Evolutionary conservation across 805 yeast genomes (phyloP), one percentile per base, ranked within the genome.

Genomic region (Phaffomyces antillensis): DNA sequence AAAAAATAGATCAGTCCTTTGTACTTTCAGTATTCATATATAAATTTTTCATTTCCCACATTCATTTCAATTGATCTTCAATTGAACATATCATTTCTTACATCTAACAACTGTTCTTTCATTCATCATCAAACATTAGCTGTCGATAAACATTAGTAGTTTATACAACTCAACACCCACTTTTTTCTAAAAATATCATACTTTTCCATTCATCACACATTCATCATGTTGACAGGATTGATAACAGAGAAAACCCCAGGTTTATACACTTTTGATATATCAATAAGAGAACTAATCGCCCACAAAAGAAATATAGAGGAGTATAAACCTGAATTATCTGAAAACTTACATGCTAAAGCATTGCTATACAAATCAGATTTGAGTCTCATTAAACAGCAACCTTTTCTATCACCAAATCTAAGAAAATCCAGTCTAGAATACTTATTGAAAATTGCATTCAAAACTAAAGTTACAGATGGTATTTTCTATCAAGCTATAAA

Each of bases 341-440:
- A 62, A 10, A 64, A 61, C 50, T 64, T 52, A 42, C 66, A 54
- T 52, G 66, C 68, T 38, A 65, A 53, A 49, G 67, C 64, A 35
- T 61, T 65, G 32, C 55, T 53, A 30, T 62, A 67, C 53, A 71
- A 67, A 46, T 85, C 91, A 13, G 72, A 77, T 60, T 58, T 80
- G 48, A 63, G 76, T 61, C 71, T 88, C 64, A 85, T 89, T 54
- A 81, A 78, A 47, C 83, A 86, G 52, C 99, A 91, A 65, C 97
- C 97, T 11, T 95, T 89, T 58, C 70, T 91, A 47, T 77, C 81
- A 43, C 79, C 87, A 67, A 69, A 72, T 36, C 77, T 86, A 67
- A 76, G 99, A 54, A 77, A 78, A 33, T 79, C 80, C 52, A 71
- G 90, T 41, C 76, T 91, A 36, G 95, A 88, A 55, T 91, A 89